Percentiles rank a stretch among this genome's conserved stretches.
Evolutionary conservation across 2,329 filamentous ascomycete species (phyloP).

Genomic region (Balansia obtecta): DNA sequence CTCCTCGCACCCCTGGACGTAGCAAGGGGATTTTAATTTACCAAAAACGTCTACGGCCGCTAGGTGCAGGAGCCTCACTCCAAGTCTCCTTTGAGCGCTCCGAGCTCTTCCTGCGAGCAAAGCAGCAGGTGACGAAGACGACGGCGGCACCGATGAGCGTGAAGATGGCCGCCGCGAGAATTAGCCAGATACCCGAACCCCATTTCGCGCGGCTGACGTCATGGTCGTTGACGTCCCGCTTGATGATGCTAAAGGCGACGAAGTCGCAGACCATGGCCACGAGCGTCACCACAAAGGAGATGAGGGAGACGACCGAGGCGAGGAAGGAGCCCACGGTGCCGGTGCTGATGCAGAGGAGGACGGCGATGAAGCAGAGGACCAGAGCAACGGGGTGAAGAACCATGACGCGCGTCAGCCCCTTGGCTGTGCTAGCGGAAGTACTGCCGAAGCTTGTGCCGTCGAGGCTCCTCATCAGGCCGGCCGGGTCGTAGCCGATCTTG

Average conservation of each 20-base stretch:
- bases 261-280: slow-evolving; percentile 44
- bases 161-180: slow-evolving; percentile 42
- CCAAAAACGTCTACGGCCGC: slow-evolving; percentile 10
- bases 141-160: slow-evolving; percentile 42
- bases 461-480: slow-evolving; percentile 27
- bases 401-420: slow-evolving; percentile 44
- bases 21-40: slow-evolving; percentile 2
- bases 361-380: slow-evolving; percentile 45
- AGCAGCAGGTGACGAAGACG: slow-evolving; percentile 51
- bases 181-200: slow-evolving; percentile 44
- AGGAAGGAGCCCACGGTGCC: slow-evolving; percentile 40
- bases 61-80: slow-evolving; percentile 7
- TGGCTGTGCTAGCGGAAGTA: slow-evolving; percentile 30
- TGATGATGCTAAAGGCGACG: slow-evolving; percentile 41
- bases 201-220: slow-evolving; percentile 33
- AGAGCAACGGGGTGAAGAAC: slow-evolving; percentile 49
- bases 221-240: slow-evolving; percentile 40
- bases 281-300: slow-evolving; percentile 38
- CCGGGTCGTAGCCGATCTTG: slow-evolving; percentile 44
- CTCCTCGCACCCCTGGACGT: no score
- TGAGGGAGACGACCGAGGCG: slow-evolving; percentile 35
- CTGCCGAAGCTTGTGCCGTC: slow-evolving; percentile 28
- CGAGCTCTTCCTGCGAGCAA: slow-evolving; percentile 26
- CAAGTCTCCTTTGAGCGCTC: slow-evolving; percentile 15
- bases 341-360: slow-evolving; percentile 39